Conservation (phyloP, 2,329 filamentous ascomycete species). For the Penicillium hordei region DNA sequence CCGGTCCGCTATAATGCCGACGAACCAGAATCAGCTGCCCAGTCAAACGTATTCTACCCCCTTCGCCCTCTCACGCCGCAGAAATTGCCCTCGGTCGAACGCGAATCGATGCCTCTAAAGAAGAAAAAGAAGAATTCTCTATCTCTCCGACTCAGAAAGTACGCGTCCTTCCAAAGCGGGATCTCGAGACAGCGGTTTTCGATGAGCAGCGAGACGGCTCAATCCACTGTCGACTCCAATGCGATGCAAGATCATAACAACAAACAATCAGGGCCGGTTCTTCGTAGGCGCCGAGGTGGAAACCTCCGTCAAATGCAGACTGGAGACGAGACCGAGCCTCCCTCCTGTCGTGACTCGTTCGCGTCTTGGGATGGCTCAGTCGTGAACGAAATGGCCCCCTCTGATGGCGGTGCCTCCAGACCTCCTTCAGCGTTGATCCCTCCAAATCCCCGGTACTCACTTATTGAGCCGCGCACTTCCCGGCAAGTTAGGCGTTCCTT, state of each 20-base stretch:
- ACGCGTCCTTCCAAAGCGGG: conserved; percentile 47
- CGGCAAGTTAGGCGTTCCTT: conserved; percentile 68
- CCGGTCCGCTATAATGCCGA: conserved; percentile 33
- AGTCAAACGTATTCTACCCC: conserved; percentile 17
- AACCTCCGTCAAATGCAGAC: conserved; percentile 69
- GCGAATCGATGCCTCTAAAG: conserved; percentile 21
- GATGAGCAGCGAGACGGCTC: conserved; percentile 26
- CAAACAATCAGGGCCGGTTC: conserved; percentile 49
- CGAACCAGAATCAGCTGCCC: conserved; percentile 11
- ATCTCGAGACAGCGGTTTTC: conserved; percentile 35
- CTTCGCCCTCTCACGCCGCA: conserved; percentile 21
- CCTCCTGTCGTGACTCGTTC: conserved; percentile 37
- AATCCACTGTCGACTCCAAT: conserved; percentile 20
- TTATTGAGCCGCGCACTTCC: conserved; percentile 55
- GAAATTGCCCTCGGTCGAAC: conserved; percentile 32
- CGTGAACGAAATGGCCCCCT: conserved; percentile 20
- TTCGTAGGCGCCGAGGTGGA: conserved; percentile 72
- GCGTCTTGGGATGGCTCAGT: conserved; percentile 36
- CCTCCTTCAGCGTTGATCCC: conserved; percentile 31
- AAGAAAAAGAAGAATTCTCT: conserved; percentile 32
- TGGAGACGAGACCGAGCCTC: conserved; percentile 60
- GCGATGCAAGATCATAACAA: conserved; percentile 19
- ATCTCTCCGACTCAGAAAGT: conserved; percentile 44
- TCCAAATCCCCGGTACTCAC: conserved; percentile 41
- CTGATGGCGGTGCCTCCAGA: conserved; percentile 20